Evolutionary conservation across 805 yeast genomes (phyloP), one percentile per base, ranked within the genome.

Genomic region (Kazachstania viticola): DNA sequence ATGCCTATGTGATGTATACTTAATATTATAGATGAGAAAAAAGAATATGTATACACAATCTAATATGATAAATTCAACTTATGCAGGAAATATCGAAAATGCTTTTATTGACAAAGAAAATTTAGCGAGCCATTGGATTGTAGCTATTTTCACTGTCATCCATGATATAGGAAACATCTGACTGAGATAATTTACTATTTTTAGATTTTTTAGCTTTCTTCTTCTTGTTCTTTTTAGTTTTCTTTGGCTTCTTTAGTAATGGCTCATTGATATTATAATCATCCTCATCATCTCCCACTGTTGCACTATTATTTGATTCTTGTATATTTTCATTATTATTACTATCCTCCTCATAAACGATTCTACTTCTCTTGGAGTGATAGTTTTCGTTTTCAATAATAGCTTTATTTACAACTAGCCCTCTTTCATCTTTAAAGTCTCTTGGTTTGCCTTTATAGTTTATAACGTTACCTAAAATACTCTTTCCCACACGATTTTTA

Each of bases 401-500:
- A 1, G 88, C 87, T 36, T 71, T 69, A 51, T 80, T 80, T 4
- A 60, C 51, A 3, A 79, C 81, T 37, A 68, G 56, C 25, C 57
- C 60, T 53, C 93, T 66, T 36, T 80, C 88, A 55, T 81, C 91
- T 31, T 70, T 73, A 50, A 81, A 81, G 49, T 79, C 84, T 51
- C 94, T 63, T 43, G 69, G 73, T 40, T 72, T 73, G 7, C 94
- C 94, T 37, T 67, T 71, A 49, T 74, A 78, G 45, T 73, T 75
- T 38, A 83, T 79, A 12, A 82, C 78, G 39, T 79, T 81, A 3
- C 94, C 94, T 33, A 84, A 58, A 5, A 84, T 75, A 43, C 83
- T 78, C 54, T 71, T 72, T 0, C 84, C 87, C 5, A 74, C 44
- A 37, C 94, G 60, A 33, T 70, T 66, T 45, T 72, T 77, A 46